These are phyloP conservation scores for Lodderomyces jiufengensis DNA, from an alignment of 1,139 yeast genomes.

Conservation along the genomic window DNA sequence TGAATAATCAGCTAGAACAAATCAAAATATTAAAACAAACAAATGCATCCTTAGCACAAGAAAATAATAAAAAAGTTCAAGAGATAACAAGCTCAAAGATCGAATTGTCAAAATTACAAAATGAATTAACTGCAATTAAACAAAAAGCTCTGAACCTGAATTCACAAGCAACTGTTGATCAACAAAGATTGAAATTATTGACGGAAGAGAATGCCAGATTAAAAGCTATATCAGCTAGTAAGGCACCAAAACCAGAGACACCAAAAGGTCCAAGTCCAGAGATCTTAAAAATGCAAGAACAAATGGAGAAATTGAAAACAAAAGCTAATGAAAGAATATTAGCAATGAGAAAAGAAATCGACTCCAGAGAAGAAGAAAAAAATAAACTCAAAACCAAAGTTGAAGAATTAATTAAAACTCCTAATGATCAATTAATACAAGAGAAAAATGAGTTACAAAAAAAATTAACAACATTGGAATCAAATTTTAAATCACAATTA, in stretches of 20 bases:
- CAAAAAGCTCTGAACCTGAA: background rate
- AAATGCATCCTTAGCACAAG: slow-evolving; percentile 62
- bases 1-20: slow-evolving; percentile 62
- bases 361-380: slow-evolving; percentile 10
- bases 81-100: slow-evolving; percentile 23
- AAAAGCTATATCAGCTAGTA: slow-evolving; percentile 14
- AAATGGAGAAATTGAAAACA: slow-evolving; percentile 17
- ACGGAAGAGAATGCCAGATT: slow-evolving; percentile 40
- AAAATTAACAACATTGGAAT: slow-evolving; percentile 14
- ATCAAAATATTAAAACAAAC: slow-evolving; percentile 72
- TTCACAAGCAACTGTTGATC: slow-evolving; percentile 22
- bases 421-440: slow-evolving; percentile 9
- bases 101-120: slow-evolving; percentile 16
- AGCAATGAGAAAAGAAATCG: slow-evolving; percentile 9
- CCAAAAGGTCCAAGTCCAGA: slow-evolving; percentile 16
- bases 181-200: slow-evolving; percentile 31
- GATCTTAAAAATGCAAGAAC: slow-evolving; percentile 22
- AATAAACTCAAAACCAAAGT: slow-evolving; percentile 6
- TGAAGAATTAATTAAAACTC: slow-evolving; percentile 7
- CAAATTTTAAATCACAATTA: slow-evolving; percentile 12
- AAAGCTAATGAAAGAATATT: slow-evolving; percentile 12
- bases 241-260: slow-evolving; percentile 6
- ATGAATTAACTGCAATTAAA: slow-evolving; percentile 21
- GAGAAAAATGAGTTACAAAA: slow-evolving; percentile 15
- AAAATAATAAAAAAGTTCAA: slow-evolving; percentile 28